Evolutionary conservation across 352 stramenopile species (phyloP).

Genomic region (Phytophthora fragariae): DNA sequence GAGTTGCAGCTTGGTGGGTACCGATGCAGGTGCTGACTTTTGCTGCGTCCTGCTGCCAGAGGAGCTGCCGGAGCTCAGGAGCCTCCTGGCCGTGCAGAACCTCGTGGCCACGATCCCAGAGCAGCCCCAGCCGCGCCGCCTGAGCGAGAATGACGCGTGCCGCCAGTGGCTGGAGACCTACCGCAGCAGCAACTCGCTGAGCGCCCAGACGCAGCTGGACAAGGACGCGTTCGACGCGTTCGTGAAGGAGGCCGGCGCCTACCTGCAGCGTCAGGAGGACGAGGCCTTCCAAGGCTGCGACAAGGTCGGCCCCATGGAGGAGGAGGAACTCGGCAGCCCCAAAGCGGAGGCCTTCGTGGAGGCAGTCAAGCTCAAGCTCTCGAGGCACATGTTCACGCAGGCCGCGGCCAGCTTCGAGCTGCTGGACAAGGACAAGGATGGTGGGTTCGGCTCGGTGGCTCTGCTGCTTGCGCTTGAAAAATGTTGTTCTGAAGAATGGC

Average conservation of each 20-base stretch:
- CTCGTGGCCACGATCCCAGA: constrained; percentile 51
- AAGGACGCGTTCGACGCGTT: constrained; percentile 59
- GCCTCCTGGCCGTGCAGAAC: constrained; percentile 60
- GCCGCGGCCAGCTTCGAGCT: constrained; percentile 53
- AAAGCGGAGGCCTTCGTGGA: constrained; percentile 54
- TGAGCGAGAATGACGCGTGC: constrained; percentile 37
- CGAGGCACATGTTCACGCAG: constrained; percentile 62
- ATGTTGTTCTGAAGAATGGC: background rate
- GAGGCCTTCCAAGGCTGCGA: constrained; percentile 44
- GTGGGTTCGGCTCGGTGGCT: constrained; percentile 37
- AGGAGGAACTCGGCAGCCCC: constrained; percentile 31
- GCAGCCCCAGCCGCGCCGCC: constrained; percentile 23
- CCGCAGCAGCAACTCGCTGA: constrained; percentile 27
- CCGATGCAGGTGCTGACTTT: constrained; percentile 1
- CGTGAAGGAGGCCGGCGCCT: constrained; percentile 51
- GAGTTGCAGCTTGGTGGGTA: background rate
- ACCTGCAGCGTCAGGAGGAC: constrained; percentile 56
- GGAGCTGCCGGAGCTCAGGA: constrained; percentile 64
- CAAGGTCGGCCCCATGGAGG: constrained; percentile 50
- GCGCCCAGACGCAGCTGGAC: constrained; percentile 36
- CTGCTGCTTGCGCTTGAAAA: background rate
- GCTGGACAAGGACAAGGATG: constrained; percentile 74
- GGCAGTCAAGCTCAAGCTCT: constrained; percentile 68
- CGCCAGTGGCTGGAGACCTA: constrained; percentile 37
- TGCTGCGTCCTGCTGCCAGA: constrained; percentile 24